Evolutionary conservation across 2,329 filamentous ascomycete species (phyloP).

Genomic region (Fusarium xylarioides): DNA sequence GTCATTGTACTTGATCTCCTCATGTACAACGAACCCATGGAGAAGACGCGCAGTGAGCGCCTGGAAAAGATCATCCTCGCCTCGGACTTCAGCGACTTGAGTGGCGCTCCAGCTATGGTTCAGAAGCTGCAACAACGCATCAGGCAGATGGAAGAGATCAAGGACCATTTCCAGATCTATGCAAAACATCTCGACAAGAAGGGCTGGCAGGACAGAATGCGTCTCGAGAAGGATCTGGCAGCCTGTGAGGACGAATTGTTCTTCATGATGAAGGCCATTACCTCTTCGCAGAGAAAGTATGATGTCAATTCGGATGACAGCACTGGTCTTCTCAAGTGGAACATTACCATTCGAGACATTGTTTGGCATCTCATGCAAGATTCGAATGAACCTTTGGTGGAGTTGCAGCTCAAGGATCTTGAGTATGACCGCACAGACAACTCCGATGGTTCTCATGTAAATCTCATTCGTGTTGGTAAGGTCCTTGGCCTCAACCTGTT

Average conservation of each 20-base stretch:
- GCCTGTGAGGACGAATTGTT: slow-evolving; percentile 96
- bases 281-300: slow-evolving; percentile 88
- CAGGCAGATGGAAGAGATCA: slow-evolving; percentile 93
- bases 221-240: slow-evolving; percentile 88
- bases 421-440: slow-evolving; percentile 97
- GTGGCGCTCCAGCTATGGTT: slow-evolving; percentile 93
- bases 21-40: slow-evolving; percentile 93
- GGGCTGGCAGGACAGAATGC: slow-evolving; percentile 89
- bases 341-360: slow-evolving; percentile 92
- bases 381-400: slow-evolving; percentile 85
- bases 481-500: slow-evolving; percentile 91
- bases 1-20: slow-evolving; percentile 96
- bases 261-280: slow-evolving; percentile 99
- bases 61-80: slow-evolving; percentile 99
- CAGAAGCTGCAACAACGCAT: slow-evolving; percentile 91
- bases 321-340: slow-evolving; percentile 87
- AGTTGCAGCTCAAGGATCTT: slow-evolving; percentile 90
- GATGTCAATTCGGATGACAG: slow-evolving; percentile 73
- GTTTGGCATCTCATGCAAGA: slow-evolving; percentile 97
- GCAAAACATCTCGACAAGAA: slow-evolving; percentile 85
- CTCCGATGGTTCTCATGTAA: slow-evolving; percentile 95
- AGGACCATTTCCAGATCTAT: slow-evolving; percentile 93
- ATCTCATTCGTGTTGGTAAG: slow-evolving; percentile 86
- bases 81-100: slow-evolving; percentile 96
- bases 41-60: slow-evolving; percentile 95